Conservation (phyloP, 2,329 filamentous ascomycete genomes). For the Nothophoma quercina region DNA sequence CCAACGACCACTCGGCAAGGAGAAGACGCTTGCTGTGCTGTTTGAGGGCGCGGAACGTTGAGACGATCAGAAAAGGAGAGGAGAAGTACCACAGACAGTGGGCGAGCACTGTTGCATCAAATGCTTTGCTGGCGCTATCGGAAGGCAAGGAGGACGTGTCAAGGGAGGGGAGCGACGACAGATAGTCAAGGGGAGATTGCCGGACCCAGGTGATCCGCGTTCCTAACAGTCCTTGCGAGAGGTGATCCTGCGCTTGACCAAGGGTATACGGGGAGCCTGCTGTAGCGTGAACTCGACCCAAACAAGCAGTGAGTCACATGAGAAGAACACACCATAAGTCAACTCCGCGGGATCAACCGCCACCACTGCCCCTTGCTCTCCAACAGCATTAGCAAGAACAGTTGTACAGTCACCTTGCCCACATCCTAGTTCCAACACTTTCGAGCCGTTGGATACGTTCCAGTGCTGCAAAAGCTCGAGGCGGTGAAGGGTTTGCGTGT, state of each 20-base stretch:
- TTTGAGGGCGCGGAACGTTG: slow-evolving; percentile 49
- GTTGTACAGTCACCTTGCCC: slow-evolving; percentile 67
- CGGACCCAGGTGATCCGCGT: slow-evolving; percentile 55
- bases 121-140: slow-evolving; percentile 29
- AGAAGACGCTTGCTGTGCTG: slow-evolving; percentile 49
- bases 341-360: slow-evolving; percentile 62
- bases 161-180: slow-evolving; percentile 18
- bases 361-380: slow-evolving; percentile 52
- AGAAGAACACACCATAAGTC: slow-evolving; percentile 53
- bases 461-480: slow-evolving; percentile 31
- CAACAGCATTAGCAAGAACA: slow-evolving; percentile 60
- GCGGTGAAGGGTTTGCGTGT: slow-evolving; percentile 34
- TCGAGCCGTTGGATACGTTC: slow-evolving; percentile 43
- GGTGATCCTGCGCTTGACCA: slow-evolving; percentile 57
- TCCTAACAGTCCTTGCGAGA: slow-evolving; percentile 53
- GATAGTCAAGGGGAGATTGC: slow-evolving; percentile 42
- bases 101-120: slow-evolving; percentile 58
- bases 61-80: slow-evolving; percentile 45
- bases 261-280: slow-evolving; percentile 55
- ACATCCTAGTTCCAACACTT: slow-evolving; percentile 65
- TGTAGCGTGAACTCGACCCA: slow-evolving; percentile 6
- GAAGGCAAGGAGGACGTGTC: slow-evolving; percentile 16
- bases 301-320: not conserved
- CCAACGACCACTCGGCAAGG: slow-evolving; percentile 58
- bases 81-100: slow-evolving; percentile 65